Evolutionary conservation across 1,284 basidiomycete species (phyloP), one percentile per base, ranked within the genome.

Genomic region (Tranzscheliella williamsii): DNA sequence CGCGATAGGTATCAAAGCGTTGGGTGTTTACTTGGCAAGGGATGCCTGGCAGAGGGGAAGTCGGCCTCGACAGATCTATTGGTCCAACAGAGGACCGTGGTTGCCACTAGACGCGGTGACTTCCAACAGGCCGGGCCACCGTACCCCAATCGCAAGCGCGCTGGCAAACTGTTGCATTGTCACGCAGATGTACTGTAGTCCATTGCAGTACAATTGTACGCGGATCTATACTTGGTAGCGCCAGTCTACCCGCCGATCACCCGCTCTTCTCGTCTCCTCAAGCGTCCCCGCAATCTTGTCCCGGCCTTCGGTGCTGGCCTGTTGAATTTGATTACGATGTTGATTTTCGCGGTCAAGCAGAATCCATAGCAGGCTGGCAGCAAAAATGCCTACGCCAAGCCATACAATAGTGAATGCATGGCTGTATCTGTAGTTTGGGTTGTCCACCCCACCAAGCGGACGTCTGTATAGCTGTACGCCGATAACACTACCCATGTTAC

Each of bases 401-500:
- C 61, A 72, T 21, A 66, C 52, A 18, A 73, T 71, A 20, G 66
- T 53, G 31, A 73, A 38, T 2, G 81, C 64, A 21, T 85, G 74
- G 53, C 85, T 86, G 17, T 84, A 83, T 56, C 85, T 83, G 3
- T 84, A 80, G 38, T 86, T 83, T 16, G 83, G 81, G 66, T 86
- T 72, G 26, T 20, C 32, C 20, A 70, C 35, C 16, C 41, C 38
- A 0, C 70, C 70, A 8, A 72, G 84, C 11, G 85, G 85, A 40
- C 78, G 82, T 26, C 84, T 81, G 78, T 82, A 87, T 35, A 81
- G 75, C 66, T 79, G 62, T 83, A 80, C 40, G 82, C 73, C 70
- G 21, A 83, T 81, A 48, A 87, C 83, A 17, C 85, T 84, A 5
- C 85, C 86, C 33, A 84, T 78, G 65, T 87, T 85, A 6, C 85